Percentiles rank a stretch among this genome's conserved stretches.
Evolutionary conservation across 352 stramenopile genomes (phyloP).

Genomic region (Thalassiosira sp.): DNA sequence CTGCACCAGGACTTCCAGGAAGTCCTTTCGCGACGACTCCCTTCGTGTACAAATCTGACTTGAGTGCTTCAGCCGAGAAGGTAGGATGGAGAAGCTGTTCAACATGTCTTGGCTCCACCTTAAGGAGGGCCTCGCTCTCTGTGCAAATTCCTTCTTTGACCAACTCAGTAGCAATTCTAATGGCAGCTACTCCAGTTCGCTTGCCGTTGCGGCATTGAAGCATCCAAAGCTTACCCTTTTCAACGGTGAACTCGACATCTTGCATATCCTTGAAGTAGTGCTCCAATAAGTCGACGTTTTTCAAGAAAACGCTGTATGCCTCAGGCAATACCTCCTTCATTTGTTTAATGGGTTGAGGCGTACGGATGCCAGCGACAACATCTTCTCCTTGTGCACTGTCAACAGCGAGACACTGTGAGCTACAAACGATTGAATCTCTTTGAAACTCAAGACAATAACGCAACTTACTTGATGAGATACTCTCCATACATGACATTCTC

Average conservation of each 20-base stretch:
- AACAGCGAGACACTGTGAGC: background rate
- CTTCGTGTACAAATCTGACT: slow-evolving; percentile 60
- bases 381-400: slow-evolving; percentile 72
- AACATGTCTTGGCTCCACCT: slow-evolving; percentile 79
- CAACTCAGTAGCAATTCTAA: slow-evolving; percentile 83
- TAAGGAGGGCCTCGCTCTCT: slow-evolving; percentile 78
- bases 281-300: slow-evolving; percentile 77
- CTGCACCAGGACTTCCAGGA: slow-evolving; percentile 75
- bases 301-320: slow-evolving; percentile 79
- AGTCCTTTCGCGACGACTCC: slow-evolving; percentile 80
- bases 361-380: slow-evolving; percentile 85
- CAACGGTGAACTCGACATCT: slow-evolving; percentile 86
- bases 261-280: slow-evolving; percentile 81
- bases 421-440: background rate
- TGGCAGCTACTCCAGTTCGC: slow-evolving; percentile 79
- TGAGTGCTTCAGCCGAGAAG: slow-evolving; percentile 70
- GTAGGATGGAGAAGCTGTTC: slow-evolving; percentile 83
- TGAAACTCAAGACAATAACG: background rate
- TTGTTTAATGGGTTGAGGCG: slow-evolving; percentile 72
- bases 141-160: slow-evolving; percentile 81
- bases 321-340: slow-evolving; percentile 72
- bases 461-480: slow-evolving; percentile 74
- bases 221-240: slow-evolving; percentile 85
- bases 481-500: slow-evolving; percentile 82
- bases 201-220: slow-evolving; percentile 84